Percentiles rank a stretch among this genome's conserved stretches.
These are phyloP conservation scores for Alliaria petiolata DNA, from an alignment of 345 rosid genomes.

Conservation along the genomic window DNA sequence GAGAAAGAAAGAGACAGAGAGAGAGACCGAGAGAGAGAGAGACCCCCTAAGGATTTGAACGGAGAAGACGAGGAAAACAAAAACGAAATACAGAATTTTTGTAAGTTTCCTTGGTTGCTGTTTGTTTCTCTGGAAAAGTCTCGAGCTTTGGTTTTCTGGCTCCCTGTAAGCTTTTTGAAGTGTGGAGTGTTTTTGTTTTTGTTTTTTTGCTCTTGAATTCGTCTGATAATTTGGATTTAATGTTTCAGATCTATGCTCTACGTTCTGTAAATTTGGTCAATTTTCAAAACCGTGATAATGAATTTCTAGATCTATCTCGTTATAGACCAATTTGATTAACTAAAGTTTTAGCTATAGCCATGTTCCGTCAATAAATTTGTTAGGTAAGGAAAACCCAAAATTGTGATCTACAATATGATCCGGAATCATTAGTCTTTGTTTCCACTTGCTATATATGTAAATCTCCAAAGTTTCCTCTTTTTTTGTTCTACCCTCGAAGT, in stretches of 20 bases:
- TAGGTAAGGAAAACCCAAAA: background rate
- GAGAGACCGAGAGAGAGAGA: background rate
- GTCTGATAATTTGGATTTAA: background rate
- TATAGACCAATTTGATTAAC: background rate
- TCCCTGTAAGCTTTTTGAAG: background rate
- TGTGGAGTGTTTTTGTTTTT: background rate
- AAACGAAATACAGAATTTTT: background rate
- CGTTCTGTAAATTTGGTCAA: background rate
- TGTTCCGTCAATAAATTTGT: background rate
- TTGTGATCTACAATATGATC: conserved; percentile 7
- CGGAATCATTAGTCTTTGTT: background rate
- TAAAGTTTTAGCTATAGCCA: background rate
- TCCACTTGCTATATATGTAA: conserved; percentile 1
- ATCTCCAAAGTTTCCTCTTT: background rate
- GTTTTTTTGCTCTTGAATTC: background rate
- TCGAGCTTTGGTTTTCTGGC: background rate
- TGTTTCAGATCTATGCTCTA: conserved; percentile 1
- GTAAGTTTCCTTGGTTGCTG: conserved; percentile 5
- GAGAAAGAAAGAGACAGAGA: background rate
- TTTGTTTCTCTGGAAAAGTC: background rate
- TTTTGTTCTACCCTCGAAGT: background rate
- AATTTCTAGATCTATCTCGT: conserved; percentile 12
- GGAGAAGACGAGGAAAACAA: conserved; percentile 22
- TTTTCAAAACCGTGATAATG: background rate
- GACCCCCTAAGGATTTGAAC: background rate